Percentiles rank a stretch among this genome's conserved stretches.
Evolutionary conservation across 331 rosid genomes (phyloP).

Genomic region (Quercus tomentella): DNA sequence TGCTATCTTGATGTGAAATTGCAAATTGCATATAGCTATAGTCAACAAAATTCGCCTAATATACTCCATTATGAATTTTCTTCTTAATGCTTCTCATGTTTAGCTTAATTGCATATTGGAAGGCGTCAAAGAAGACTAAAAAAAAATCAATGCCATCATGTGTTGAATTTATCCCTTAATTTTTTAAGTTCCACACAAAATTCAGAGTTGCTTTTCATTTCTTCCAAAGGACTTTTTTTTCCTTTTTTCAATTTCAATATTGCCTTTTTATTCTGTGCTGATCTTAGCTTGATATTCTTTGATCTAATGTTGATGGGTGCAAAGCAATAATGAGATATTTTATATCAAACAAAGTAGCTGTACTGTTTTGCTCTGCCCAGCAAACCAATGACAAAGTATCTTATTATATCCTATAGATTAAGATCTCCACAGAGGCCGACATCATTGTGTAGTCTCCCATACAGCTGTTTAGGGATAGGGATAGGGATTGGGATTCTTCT

Average conservation of each 20-base stretch:
- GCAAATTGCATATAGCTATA: not conserved
- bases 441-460: conserved; percentile 15
- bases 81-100: not conserved
- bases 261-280: too few species aligned
- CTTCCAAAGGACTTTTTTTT: not conserved
- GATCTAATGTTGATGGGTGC: not conserved
- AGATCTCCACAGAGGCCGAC: conserved; percentile 12
- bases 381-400: conserved; percentile 16
- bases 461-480: conserved; percentile 7
- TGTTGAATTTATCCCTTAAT: not conserved
- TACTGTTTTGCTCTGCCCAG: conserved; percentile 12
- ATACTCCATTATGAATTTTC: not conserved
- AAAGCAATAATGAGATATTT: conserved; percentile 2
- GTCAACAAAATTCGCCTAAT: not conserved
- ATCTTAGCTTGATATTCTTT: not conserved
- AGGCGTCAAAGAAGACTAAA: not conserved
- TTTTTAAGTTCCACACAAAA: not conserved
- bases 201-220: not conserved
- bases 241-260: too few species aligned
- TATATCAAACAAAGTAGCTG: conserved; percentile 11
- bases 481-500: not conserved
- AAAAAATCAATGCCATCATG: not conserved
- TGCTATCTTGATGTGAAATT: not conserved
- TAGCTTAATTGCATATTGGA: not conserved
- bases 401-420: conserved; percentile 7